Percentiles rank a stretch among this genome's conserved stretches.
phyloP scores from a whole-genome alignment of 805 yeast genomes.

The Debaryomyces maramus region DNA sequence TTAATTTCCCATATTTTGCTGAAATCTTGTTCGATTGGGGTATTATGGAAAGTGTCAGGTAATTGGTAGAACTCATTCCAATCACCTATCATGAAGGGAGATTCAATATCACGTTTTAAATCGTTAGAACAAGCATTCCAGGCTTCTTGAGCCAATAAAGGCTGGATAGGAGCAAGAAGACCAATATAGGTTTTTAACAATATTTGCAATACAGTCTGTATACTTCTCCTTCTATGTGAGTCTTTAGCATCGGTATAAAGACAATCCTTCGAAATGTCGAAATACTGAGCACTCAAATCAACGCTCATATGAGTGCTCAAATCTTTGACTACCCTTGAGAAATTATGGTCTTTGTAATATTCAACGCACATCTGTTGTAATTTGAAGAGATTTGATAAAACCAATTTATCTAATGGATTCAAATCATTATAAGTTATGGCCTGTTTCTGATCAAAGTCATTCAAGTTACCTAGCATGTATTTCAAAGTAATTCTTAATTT shows the following conservation, averaged over 20 bases:
- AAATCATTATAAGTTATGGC: slow-evolving; percentile 39
- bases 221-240: slow-evolving; percentile 53
- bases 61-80: slow-evolving; percentile 27
- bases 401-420: slow-evolving; percentile 56
- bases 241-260: slow-evolving; percentile 65
- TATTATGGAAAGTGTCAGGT: slow-evolving; percentile 35
- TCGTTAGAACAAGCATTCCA: slow-evolving; percentile 60
- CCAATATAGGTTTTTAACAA: slow-evolving; percentile 64
- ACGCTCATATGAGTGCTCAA: slow-evolving; percentile 72
- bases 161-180: slow-evolving; percentile 76
- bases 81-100: slow-evolving; percentile 54
- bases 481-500: slow-evolving; percentile 81
- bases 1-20: slow-evolving; percentile 47
- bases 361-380: slow-evolving; percentile 44
- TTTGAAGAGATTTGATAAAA: slow-evolving; percentile 53
- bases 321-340: slow-evolving; percentile 65
- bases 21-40: slow-evolving; percentile 44
- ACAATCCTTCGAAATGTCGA: slow-evolving; percentile 82
- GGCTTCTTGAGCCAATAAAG: slow-evolving; percentile 82
- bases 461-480: slow-evolving; percentile 77
- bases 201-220: slow-evolving; percentile 65
- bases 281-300: slow-evolving; percentile 78
- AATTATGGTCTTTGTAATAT: slow-evolving; percentile 60
- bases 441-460: slow-evolving; percentile 31
- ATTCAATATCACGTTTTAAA: slow-evolving; percentile 19